Evolutionary conservation across 1,284 basidiomycete genomes (phyloP).

Genomic region (Puccinia novopanici): DNA sequence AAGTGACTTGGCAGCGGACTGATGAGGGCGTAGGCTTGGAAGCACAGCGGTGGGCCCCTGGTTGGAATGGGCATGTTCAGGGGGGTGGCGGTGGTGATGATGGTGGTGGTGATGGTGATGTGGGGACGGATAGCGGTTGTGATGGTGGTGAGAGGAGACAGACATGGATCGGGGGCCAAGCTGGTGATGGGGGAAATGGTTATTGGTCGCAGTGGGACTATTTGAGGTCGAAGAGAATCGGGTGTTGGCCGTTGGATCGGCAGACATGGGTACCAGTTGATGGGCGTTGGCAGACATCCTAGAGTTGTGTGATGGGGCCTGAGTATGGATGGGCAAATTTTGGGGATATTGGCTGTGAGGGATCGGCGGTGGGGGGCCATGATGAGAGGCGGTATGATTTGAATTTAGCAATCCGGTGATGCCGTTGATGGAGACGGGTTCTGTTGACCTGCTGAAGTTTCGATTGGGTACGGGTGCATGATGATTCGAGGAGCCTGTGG

Average conservation of each 20-base stretch:
- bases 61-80: conserved; percentile 19
- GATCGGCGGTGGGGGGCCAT: conserved; percentile 7
- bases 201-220: conserved; percentile 22
- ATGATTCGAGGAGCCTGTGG: background rate
- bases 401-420: conserved; percentile 40
- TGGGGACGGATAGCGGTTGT: too few relatives aligned
- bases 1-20: background rate
- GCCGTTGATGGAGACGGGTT: conserved; percentile 20
- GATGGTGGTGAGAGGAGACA: too few relatives aligned
- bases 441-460: conserved; percentile 22
- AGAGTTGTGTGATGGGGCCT: background rate
- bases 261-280: conserved; percentile 16
- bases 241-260: background rate
- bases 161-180: conserved; percentile 12
- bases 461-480: conserved; percentile 21
- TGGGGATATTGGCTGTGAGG: conserved; percentile 30
- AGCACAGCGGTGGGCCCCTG: background rate
- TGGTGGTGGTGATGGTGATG: conserved; percentile 32
- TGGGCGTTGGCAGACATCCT: conserved; percentile 7
- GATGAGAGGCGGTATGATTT: conserved; percentile 12
- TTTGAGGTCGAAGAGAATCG: conserved; percentile 13
- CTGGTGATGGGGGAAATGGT: conserved; percentile 39
- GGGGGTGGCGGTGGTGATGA: conserved; percentile 19
- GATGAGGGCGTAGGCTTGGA: conserved; percentile 12
- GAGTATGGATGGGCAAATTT: conserved; percentile 2